phyloP scores from a whole-genome alignment of 2,329 filamentous ascomycete species.

The Trichoderma sp. region DNA sequence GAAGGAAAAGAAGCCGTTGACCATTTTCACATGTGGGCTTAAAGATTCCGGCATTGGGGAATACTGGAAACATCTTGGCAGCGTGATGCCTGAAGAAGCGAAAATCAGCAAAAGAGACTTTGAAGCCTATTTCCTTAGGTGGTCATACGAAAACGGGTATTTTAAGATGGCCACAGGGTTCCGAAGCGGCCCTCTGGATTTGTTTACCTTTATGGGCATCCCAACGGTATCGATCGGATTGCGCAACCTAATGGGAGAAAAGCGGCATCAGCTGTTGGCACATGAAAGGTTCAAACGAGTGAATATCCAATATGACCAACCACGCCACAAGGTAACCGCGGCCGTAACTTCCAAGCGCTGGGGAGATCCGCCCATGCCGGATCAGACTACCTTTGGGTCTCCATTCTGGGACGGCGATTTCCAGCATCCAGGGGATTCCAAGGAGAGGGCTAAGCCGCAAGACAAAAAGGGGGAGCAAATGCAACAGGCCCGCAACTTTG shows the following conservation, averaged over 20 bases:
- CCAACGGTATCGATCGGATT: background rate
- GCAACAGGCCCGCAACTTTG: too few relatives aligned
- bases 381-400: background rate
- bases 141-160: background rate
- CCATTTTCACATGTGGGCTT: background rate
- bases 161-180: background rate
- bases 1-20: background rate
- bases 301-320: background rate
- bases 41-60: background rate
- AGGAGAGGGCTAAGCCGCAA: background rate
- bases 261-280: background rate
- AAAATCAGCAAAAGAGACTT: background rate
- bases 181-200: background rate
- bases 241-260: background rate
- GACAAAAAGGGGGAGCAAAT: background rate
- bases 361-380: too few relatives aligned
- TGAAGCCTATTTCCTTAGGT: background rate
- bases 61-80: background rate
- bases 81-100: fast-evolving
- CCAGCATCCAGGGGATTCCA: background rate
- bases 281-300: background rate
- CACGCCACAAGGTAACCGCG: background rate
- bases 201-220: background rate
- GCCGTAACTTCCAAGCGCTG: background rate
- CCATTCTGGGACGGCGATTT: background rate